A percentile compares a stretch with the other conserved stretches of the same genome.
phyloP scores from a whole-genome alignment of 768 basidiomycete species.

The Myochromella boudieri region DNA sequence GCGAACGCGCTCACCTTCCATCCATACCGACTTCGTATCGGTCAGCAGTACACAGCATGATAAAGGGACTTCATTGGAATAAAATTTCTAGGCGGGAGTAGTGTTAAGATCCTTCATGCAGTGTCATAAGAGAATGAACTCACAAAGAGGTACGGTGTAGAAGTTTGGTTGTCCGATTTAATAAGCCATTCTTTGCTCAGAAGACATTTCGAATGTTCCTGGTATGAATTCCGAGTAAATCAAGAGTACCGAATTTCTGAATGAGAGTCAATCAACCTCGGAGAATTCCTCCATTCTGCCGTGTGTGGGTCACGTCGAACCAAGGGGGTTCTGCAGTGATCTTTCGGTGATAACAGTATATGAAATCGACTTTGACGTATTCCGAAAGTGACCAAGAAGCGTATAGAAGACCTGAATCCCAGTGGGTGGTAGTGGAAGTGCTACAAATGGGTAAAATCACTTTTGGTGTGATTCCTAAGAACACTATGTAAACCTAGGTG shows the following conservation, averaged over 20 bases:
- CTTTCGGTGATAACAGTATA: conserved; percentile 4
- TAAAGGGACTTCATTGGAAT: conserved; percentile 57
- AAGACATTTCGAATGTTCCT: conserved; percentile 60
- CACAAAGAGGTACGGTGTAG: conserved; percentile 74
- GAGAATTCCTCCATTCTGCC: conserved; percentile 47
- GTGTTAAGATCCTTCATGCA: conserved; percentile 1
- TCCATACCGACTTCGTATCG: conserved; percentile 75
- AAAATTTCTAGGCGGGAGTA: conserved; percentile 55
- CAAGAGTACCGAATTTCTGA: conserved; percentile 5
- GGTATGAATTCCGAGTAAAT: conserved; percentile 10
- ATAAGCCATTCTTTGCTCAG: conserved; percentile 74
- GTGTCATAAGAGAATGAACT: conserved; percentile 27
- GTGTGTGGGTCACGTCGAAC: conserved; percentile 3
- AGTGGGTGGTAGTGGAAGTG: too few relatives aligned
- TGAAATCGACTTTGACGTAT: conserved; percentile 3
- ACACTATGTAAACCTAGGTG: too few relatives aligned
- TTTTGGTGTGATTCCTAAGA: too few relatives aligned
- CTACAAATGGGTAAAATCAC: too few relatives aligned
- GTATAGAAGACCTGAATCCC: not conserved
- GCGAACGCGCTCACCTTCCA: conserved; percentile 53
- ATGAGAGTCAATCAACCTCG: conserved; percentile 43
- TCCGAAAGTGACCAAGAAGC: not conserved
- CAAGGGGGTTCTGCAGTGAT: conserved; percentile 1
- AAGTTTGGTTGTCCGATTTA: conserved; percentile 57
- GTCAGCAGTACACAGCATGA: conserved; percentile 65